A percentile compares a stretch with the other conserved stretches of the same genome.
Conservation (phyloP, 2,329 filamentous ascomycete genomes). For the Hymenoscyphus fraxineus region DNA sequence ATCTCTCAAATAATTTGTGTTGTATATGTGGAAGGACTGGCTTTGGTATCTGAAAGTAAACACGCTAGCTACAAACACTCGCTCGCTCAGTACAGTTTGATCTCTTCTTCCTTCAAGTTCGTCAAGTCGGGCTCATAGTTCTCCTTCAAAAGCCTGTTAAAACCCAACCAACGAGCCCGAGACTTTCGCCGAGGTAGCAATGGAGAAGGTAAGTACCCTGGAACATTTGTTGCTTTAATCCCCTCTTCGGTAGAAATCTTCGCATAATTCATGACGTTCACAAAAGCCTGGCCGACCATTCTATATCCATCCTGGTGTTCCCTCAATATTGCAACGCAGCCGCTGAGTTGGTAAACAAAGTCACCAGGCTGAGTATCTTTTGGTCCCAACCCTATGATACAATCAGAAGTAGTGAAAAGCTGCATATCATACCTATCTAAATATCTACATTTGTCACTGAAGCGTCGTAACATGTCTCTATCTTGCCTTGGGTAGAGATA, state of each 20-base stretch:
- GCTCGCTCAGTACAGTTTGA: background rate
- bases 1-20: too few relatives aligned
- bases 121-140: background rate
- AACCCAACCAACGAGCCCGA: background rate
- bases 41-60: too few relatives aligned
- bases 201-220: background rate
- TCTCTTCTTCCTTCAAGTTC: background rate
- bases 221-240: background rate
- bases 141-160: background rate
- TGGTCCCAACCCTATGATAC: background rate
- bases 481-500: too few relatives aligned
- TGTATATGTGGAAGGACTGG: too few relatives aligned
- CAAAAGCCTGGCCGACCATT: background rate
- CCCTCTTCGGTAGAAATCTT: background rate
- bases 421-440: too few relatives aligned
- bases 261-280: background rate
- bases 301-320: background rate
- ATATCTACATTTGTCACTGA: too few relatives aligned
- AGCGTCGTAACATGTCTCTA: too few relatives aligned
- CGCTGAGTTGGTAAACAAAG: background rate
- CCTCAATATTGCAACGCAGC: background rate
- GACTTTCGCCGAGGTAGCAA: background rate
- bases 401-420: background rate
- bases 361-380: background rate
- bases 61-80: background rate